These are phyloP conservation scores for Phytophthora hibernalis DNA, from an alignment of 352 stramenopile species.

Conservation along the genomic window DNA sequence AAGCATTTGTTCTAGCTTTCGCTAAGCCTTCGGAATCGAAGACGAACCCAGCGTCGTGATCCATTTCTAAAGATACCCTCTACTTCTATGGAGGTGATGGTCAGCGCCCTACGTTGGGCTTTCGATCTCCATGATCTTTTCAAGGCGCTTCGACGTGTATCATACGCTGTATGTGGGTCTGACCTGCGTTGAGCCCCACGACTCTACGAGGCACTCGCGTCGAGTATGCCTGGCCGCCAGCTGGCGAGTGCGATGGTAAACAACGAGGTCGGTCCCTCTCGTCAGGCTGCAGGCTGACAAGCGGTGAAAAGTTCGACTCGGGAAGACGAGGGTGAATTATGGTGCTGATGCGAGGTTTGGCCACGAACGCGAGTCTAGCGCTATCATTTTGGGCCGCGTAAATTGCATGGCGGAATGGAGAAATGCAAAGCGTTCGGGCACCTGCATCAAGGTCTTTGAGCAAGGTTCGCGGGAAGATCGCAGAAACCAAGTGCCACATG, in stretches of 20 bases:
- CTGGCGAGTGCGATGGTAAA: slow-evolving; percentile 8
- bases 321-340: slow-evolving; percentile 19
- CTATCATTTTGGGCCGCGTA: no score
- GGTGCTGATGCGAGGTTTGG: no score
- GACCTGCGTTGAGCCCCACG: not conserved
- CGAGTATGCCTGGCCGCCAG: no score
- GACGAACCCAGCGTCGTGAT: slow-evolving; percentile 7
- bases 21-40: slow-evolving; percentile 18
- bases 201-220: no score
- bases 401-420: not conserved
- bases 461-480: slow-evolving; percentile 22
- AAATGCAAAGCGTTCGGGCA: not conserved
- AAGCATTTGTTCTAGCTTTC: no score
- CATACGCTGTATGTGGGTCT: no score
- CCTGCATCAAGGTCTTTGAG: slow-evolving; percentile 6
- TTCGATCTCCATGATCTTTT: slow-evolving; percentile 10
- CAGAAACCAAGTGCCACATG: not conserved
- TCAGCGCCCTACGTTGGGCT: no score
- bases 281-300: not conserved
- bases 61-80: not conserved
- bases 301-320: not conserved
- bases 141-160: not conserved
- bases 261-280: not conserved
- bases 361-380: not conserved
- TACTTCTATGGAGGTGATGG: no score